phyloP scores from a whole-genome alignment of 176 grass and related monocot species.

The Cenchrus fungigraminus region DNA sequence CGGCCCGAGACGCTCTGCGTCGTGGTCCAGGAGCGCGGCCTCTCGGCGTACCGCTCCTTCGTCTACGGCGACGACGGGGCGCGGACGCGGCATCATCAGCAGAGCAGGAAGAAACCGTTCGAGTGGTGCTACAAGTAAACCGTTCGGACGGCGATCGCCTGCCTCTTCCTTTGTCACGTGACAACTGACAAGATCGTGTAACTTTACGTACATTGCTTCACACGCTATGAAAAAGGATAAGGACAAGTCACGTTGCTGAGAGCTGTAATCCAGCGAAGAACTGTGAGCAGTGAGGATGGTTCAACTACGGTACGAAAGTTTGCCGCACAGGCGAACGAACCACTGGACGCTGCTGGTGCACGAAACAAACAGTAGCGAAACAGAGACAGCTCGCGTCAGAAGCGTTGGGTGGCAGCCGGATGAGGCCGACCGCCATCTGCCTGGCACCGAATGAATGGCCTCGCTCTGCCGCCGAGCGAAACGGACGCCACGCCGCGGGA shows the following conservation, averaged over 20 bases:
- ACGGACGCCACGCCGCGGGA: background rate
- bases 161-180: no score
- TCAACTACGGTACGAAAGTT: background rate
- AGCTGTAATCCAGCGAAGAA: background rate
- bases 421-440: background rate
- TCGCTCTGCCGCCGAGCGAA: background rate
- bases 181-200: no score
- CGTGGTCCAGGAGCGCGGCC: slow-evolving; percentile 32
- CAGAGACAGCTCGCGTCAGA: background rate
- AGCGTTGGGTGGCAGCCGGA: background rate
- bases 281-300: background rate
- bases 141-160: no score
- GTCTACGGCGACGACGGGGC: slow-evolving; percentile 8
- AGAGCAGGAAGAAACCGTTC: slow-evolving; percentile 26
- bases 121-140: slow-evolving; percentile 44
- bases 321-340: background rate
- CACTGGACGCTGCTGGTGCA: no score
- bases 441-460: background rate
- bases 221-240: background rate
- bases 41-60: slow-evolving; percentile 27
- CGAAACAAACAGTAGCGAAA: background rate
- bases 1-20: slow-evolving; percentile 18
- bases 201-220: no score
- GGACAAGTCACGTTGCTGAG: background rate
- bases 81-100: background rate